Percentiles rank a stretch among this genome's conserved stretches.
Conservation (phyloP, 768 basidiomycete species). For the Hericium rajendrae region DNA sequence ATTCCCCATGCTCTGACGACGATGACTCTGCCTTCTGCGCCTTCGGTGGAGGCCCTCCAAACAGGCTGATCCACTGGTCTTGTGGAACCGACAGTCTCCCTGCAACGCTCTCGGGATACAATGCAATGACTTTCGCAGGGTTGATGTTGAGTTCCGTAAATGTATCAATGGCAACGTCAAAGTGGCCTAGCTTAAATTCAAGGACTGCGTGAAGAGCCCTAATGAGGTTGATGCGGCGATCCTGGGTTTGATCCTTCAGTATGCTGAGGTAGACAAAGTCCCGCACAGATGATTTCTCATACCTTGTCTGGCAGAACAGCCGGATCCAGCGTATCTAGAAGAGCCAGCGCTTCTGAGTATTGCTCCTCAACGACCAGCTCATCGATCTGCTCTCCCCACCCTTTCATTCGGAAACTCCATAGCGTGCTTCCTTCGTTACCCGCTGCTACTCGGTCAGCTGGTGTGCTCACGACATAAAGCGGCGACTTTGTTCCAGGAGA, state of each 20-base stretch:
- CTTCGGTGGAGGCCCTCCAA: constrained; percentile 55
- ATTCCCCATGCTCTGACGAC: constrained; percentile 6
- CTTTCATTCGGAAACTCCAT: constrained; percentile 64
- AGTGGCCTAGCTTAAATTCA: constrained; percentile 60
- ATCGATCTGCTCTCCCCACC: constrained; percentile 78
- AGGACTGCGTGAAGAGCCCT: constrained; percentile 72
- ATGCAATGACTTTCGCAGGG: constrained; percentile 85
- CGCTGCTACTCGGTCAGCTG: constrained; percentile 58
- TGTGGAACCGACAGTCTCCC: constrained; percentile 65
- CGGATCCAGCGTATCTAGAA: constrained; percentile 63
- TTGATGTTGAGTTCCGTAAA: constrained; percentile 86
- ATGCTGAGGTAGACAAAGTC: not conserved
- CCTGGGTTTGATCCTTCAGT: constrained; percentile 27
- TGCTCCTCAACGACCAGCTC: constrained; percentile 61
- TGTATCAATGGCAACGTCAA: constrained; percentile 72
- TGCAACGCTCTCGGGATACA: constrained; percentile 76
- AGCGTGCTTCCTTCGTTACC: constrained; percentile 65
- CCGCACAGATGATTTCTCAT: not conserved
- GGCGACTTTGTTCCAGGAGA: constrained; percentile 45
- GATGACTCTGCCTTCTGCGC: constrained; percentile 17
- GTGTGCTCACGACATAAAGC: constrained; percentile 58
- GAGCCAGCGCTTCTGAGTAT: constrained; percentile 72
- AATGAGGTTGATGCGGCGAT: constrained; percentile 46
- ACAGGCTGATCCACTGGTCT: constrained; percentile 71
- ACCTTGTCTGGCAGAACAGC: constrained; percentile 57